Evolutionary conservation across 768 basidiomycete genomes (phyloP), one percentile per base, ranked within the genome.

Genomic region (Dendrothele bispora): DNA sequence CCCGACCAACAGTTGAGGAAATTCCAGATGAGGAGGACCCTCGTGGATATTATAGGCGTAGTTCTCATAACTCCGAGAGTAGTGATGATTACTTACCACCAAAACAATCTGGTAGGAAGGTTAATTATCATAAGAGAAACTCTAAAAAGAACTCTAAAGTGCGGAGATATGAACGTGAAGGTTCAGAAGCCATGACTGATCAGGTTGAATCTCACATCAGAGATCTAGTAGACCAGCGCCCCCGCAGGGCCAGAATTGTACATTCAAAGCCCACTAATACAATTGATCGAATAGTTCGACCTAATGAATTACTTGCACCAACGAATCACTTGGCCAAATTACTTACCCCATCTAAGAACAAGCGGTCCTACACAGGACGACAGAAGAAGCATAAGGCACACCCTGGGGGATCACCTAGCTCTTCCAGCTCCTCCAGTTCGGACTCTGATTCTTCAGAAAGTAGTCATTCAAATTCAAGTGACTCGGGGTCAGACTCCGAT

Each of bases 151-250:
- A n/a, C n/a, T n/a, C n/a, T n/a, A n/a, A n/a, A n/a, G n/a, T n/a
- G n/a, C n/a, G n/a, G n/a, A n/a, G n/a, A n/a, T n/a, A n/a, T n/a
- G n/a, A n/a, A n/a, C 29, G 47, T 7, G 40, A 22, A 17, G 29
- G n/a, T 4, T 48, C 39, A 25, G 40, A 42, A 48, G 47, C 38
- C 21, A 12, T 39, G 24, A 48, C 45, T 20, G 45, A 46, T 15
- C 22, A 15, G 34, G 24, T 46, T 18, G 45, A 42, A 7, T 4
- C 27, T 39, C 37, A 48, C 12, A 30, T 48, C 22, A 22, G 29
- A 5, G 39, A 48, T 11, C 10, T 27, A 41, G 26, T 28, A 3
- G 32, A 49, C 34, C 27, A 30, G 26, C 35, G 36, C 11, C 36
- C 26, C 11, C 26, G 20, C n/a, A 41, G 32, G 20, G 11, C 8